phyloP scores from a whole-genome alignment of 2,329 filamentous ascomycete genomes.

The Parastagonospora avenae region DNA sequence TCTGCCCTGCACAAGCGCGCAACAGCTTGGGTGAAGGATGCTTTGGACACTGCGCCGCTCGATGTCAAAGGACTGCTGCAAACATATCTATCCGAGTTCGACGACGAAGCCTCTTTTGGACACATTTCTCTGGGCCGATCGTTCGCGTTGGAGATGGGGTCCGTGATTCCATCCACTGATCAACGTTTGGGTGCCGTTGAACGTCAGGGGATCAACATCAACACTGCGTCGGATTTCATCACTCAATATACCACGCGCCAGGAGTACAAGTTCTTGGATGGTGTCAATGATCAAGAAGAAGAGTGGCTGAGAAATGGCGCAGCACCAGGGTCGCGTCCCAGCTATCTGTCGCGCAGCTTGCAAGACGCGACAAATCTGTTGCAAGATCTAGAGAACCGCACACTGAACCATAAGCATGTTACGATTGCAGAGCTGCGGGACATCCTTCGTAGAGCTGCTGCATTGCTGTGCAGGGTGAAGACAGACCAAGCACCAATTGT shows the following conservation, averaged over 20 bases:
- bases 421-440: slow-evolving; percentile 78
- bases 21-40: slow-evolving; percentile 77
- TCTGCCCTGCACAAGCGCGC: slow-evolving; percentile 77
- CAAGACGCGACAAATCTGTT: slow-evolving; percentile 64
- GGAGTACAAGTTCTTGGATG: slow-evolving; percentile 88
- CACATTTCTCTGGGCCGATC: slow-evolving; percentile 92
- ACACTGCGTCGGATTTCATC: slow-evolving; percentile 93
- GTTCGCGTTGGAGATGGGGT: slow-evolving; percentile 91
- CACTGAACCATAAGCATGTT: slow-evolving; percentile 71
- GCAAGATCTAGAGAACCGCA: slow-evolving; percentile 72
- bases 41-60: slow-evolving; percentile 83
- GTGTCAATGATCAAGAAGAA: slow-evolving; percentile 69
- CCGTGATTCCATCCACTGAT: slow-evolving; percentile 82
- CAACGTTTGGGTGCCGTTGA: slow-evolving; percentile 83
- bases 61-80: slow-evolving; percentile 95
- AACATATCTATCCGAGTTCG: slow-evolving; percentile 93
- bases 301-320: slow-evolving; percentile 62
- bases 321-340: slow-evolving; percentile 15
- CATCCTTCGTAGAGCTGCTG: slow-evolving; percentile 81
- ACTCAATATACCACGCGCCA: slow-evolving; percentile 97
- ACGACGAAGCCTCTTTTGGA: slow-evolving; percentile 88
- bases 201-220: slow-evolving; percentile 74
- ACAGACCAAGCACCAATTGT: slow-evolving; percentile 78
- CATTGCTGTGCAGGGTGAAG: slow-evolving; percentile 78
- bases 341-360: slow-evolving; percentile 50